These are phyloP conservation scores for Aspergillus bridgeri DNA, from an alignment of 495 filamentous ascomycete species.

Conservation along the genomic window DNA sequence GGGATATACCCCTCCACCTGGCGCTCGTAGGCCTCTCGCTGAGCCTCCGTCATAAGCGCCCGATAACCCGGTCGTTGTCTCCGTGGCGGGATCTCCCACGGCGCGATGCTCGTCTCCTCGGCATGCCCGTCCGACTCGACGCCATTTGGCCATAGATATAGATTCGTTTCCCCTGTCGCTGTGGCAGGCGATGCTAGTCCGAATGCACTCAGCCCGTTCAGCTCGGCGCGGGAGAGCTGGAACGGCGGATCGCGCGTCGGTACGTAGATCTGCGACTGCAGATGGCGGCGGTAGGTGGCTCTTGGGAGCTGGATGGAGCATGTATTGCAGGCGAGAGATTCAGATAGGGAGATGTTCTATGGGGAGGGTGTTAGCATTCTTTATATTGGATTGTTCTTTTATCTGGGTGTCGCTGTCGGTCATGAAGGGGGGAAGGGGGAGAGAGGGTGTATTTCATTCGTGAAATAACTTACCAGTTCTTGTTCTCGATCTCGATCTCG, in stretches of 20 bases:
- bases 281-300: background rate
- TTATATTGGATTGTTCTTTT: no score
- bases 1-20: conserved; percentile 12
- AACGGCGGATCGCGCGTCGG: background rate
- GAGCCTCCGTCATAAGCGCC: conserved; percentile 18
- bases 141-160: no score
- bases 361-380: background rate
- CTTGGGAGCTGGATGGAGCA: background rate
- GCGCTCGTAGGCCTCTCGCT: conserved; percentile 22
- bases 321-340: background rate
- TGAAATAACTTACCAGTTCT: no score
- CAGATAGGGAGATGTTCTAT: background rate
- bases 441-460: no score
- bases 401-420: no score
- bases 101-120: conserved; percentile 15
- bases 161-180: no score
- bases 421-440: no score
- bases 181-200: background rate
- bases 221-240: background rate
- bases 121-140: conserved; percentile 17
- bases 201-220: background rate
- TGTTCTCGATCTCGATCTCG: no score
- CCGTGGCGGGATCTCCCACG: background rate
- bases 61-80: conserved; percentile 9
- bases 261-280: background rate